These are phyloP conservation scores for Penium margaritaceum DNA, from an alignment of 139 green algal species.

Conservation along the genomic window DNA sequence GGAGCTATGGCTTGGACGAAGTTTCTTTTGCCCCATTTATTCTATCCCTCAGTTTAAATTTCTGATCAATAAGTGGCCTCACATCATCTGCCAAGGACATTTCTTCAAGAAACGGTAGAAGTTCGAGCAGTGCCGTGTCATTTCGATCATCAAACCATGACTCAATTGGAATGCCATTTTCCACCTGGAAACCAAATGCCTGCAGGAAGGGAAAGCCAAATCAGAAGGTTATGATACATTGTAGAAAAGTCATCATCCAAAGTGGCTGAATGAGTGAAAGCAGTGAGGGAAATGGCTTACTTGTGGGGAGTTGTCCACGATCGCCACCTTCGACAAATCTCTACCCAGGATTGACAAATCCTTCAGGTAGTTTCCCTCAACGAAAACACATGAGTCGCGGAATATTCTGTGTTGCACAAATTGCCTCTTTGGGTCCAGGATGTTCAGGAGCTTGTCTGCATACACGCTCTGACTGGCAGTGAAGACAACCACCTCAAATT, in stretches of 20 bases:
- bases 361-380: conserved; percentile 88
- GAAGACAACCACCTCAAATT: conserved; percentile 81
- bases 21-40: too few species aligned
- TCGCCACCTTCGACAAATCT: conserved; percentile 76
- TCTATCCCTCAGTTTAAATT: conserved; percentile 63
- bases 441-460: conserved; percentile 72
- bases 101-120: conserved; percentile 81
- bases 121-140: conserved; percentile 70
- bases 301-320: conserved; percentile 88
- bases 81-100: conserved; percentile 64
- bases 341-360: conserved; percentile 72
- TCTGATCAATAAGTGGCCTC: conserved; percentile 57
- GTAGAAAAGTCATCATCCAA: too few species aligned
- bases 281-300: too few species aligned
- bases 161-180: conserved; percentile 93
- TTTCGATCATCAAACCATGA: conserved; percentile 78
- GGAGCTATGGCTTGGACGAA: too few species aligned
- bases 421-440: conserved; percentile 61
- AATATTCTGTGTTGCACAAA: conserved; percentile 82
- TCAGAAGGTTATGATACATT: too few species aligned
- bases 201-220: conserved; percentile 9
- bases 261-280: too few species aligned
- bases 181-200: conserved; percentile 54
- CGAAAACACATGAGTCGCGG: conserved; percentile 79
- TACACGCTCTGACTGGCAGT: conserved; percentile 68